These are phyloP conservation scores for Didymella keratinophila DNA, from an alignment of 2,329 filamentous ascomycete species.

Conservation along the genomic window DNA sequence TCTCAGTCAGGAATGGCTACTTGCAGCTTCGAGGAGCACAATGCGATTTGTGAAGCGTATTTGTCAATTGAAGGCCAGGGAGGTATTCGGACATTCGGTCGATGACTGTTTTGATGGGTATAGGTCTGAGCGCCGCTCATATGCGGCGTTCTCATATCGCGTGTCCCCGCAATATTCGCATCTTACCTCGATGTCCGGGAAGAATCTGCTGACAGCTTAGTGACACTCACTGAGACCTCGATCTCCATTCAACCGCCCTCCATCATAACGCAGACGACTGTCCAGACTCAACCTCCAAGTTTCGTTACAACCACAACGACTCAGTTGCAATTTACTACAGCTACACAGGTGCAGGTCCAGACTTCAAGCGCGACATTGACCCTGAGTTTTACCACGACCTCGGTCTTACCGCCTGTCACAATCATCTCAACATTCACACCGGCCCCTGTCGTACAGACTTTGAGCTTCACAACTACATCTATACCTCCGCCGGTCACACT, in stretches of 20 bases:
- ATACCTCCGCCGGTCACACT: background rate
- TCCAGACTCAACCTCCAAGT: background rate
- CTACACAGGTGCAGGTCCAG: background rate
- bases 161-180: background rate
- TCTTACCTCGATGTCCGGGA: background rate
- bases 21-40: too few relatives aligned
- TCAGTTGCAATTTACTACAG: background rate
- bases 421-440: background rate
- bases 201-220: background rate
- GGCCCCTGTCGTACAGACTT: background rate
- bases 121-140: background rate
- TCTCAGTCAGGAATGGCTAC: too few relatives aligned
- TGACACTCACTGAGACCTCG: background rate
- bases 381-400: background rate
- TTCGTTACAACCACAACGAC: conserved; percentile 8
- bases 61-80: too few relatives aligned
- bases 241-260: background rate
- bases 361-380: background rate
- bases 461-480: background rate
- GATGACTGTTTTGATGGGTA: too few relatives aligned
- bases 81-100: too few relatives aligned
- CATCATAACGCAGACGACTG: background rate
- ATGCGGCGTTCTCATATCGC: background rate
- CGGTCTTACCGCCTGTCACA: background rate
- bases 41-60: too few relatives aligned